Evolutionary conservation across 352 stramenopile species (phyloP), one percentile per base, ranked within the genome.

Genomic region (Thalassiosira oceanica): DNA sequence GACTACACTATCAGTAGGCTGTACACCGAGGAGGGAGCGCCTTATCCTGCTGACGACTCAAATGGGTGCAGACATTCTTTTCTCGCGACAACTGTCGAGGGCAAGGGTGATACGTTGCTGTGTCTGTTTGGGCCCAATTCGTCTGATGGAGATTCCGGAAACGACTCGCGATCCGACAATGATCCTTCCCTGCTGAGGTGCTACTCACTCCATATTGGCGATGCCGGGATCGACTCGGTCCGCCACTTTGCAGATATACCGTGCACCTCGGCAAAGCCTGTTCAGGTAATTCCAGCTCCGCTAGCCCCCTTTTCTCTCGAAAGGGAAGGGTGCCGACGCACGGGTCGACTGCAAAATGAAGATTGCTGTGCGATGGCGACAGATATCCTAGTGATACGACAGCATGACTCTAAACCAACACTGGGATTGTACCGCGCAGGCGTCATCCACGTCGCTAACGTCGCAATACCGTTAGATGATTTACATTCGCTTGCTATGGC

Each of bases 371-470:
- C 50, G 3, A 52, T 65, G 27, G 74, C 78, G 0, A 67, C 53
- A 24, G 76, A 89, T 61, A 64, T 87, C 26, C 64, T 89, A 20
- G 50, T 89, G 2, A 21, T 84, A n/a, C 28, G 55, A 11, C 18
- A 50, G 20, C 2, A 35, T 36, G 0, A 58, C 28, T 23, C 10
- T 10, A 36, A 23, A 3, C 29, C 55, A 7, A 65, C 21, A 15
- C 49, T 88, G 3, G 31, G 61, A 24, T 50, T 87, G 5, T 83
- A 77, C 63, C 60, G 78, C 23, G 60, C 60, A 13, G 67, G 60
- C 24, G 52, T 39, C 11, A 54, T 80, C 18, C 68, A 62, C 20
- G 49, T 87, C 16, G 61, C 57, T 10, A 66, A 84, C 50, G 83
- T 80, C 27, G 23, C 36, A 11, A 44, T 85, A 8, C 48, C 44